Conservation (phyloP, 345 rosid species). For the Eucalyptus marginata region DNA sequence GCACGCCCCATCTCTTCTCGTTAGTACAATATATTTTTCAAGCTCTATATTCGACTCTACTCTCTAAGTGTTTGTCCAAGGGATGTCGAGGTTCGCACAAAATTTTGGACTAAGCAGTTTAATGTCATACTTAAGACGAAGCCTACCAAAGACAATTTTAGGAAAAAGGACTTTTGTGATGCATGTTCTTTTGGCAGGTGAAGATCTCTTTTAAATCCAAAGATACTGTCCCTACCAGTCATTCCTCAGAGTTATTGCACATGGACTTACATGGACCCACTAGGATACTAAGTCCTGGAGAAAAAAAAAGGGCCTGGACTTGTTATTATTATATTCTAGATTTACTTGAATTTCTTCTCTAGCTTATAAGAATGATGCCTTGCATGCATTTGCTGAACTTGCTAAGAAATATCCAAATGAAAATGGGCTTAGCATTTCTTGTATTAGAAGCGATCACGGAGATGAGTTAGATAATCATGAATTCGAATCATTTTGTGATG, state of each 20-base stretch:
- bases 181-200: not conserved
- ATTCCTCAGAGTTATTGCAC: not conserved
- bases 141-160: not conserved
- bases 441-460: not conserved
- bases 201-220: not conserved
- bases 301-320: not conserved
- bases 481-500: not conserved
- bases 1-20: not conserved
- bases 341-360: not conserved
- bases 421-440: not conserved
- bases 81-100: accelerated
- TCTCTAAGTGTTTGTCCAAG: not conserved
- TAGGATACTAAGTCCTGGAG: not conserved
- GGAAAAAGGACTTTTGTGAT: not conserved
- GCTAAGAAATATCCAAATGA: not conserved
- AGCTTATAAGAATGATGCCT: not conserved
- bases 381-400: not conserved
- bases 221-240: not conserved
- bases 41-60: not conserved
- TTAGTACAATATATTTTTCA: no score
- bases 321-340: not conserved
- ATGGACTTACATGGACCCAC: not conserved
- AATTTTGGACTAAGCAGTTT: no score
- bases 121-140: not conserved
- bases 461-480: not conserved